phyloP scores from a whole-genome alignment of 305 asterid genomes.

The Ilex paraguariensis region DNA sequence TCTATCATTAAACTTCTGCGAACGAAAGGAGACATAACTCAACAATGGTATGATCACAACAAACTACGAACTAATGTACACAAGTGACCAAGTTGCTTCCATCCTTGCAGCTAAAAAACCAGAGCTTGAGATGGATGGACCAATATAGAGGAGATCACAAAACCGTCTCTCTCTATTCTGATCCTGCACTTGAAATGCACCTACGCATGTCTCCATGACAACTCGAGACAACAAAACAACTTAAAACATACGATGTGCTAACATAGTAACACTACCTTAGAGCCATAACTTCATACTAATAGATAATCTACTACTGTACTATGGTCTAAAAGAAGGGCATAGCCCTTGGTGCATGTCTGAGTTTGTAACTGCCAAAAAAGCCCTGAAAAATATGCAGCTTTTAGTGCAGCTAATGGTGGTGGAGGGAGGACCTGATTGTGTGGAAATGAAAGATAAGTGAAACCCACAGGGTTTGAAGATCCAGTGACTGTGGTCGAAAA shows the following conservation, averaged over 20 bases:
- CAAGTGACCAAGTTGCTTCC: conserved; percentile 5
- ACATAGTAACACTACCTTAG: not conserved
- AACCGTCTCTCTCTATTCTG: conserved; percentile 44
- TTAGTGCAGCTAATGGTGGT: conserved; percentile 17
- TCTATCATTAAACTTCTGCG: no score
- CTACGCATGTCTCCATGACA: conserved; percentile 1
- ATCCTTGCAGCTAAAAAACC: conserved; percentile 23
- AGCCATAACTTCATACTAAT: conserved; percentile 3
- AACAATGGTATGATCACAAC: no score
- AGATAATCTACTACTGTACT: not conserved
- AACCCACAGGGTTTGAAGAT: not conserved
- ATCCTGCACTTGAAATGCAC: not conserved
- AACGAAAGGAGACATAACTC: no score
- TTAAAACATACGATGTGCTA: not conserved
- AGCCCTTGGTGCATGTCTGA: conserved; percentile 7
- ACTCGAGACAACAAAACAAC: no score
- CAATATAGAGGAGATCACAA: conserved; percentile 49
- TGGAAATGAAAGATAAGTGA: not conserved
- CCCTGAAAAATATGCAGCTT: conserved; percentile 78
- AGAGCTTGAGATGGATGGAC: conserved; percentile 27
- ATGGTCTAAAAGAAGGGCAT: conserved; percentile 3
- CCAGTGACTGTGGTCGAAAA: not conserved
- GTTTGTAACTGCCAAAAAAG: conserved; percentile 25
- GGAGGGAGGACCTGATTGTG: not conserved
- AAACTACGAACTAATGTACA: no score